Evolutionary conservation across 2,329 filamentous ascomycete species (phyloP).

Genomic region (Penicillium janthinellum): DNA sequence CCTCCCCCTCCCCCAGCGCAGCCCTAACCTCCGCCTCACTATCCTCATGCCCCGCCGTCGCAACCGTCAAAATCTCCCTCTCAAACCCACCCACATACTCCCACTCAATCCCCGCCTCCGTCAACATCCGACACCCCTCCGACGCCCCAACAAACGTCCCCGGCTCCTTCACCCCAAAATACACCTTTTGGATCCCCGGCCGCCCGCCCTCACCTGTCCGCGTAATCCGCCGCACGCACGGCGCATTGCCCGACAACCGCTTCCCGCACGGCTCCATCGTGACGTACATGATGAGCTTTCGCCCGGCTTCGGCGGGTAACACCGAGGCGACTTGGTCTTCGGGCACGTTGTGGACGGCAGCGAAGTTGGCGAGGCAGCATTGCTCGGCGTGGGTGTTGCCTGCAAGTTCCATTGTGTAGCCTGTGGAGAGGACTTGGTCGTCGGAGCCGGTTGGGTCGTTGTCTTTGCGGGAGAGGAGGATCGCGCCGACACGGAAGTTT

Average conservation of each 20-base stretch:
- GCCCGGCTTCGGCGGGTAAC: conserved; percentile 44
- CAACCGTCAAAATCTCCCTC: conserved; percentile 75
- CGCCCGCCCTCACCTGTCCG: conserved; percentile 50
- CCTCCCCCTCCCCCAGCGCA: conserved; percentile 28
- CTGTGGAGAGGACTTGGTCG: conserved; percentile 69
- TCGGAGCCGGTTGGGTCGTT: conserved; percentile 28
- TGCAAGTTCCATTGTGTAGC: conserved; percentile 85
- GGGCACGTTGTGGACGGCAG: conserved; percentile 35
- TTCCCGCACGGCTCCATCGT: conserved; percentile 69
- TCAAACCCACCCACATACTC: conserved; percentile 75
- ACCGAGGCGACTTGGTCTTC: conserved; percentile 42
- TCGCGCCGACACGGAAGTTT: conserved; percentile 92
- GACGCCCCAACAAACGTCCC: conserved; percentile 87
- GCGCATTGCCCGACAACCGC: conserved; percentile 49
- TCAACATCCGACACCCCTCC: conserved; percentile 69
- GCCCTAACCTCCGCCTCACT: conserved; percentile 32
- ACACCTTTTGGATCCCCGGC: conserved; percentile 72
- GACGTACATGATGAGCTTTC: conserved; percentile 73
- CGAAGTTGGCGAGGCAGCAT: conserved; percentile 76
- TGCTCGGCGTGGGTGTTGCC: conserved; percentile 98
- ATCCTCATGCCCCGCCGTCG: conserved; percentile 74
- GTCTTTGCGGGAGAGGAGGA: conserved; percentile 61
- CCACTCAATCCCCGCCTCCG: conserved; percentile 72
- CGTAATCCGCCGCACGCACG: conserved; percentile 75
- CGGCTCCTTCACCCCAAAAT: conserved; percentile 85